Percentiles rank a stretch among this genome's conserved stretches.
Evolutionary conservation across 2,329 filamentous ascomycete species (phyloP).

Genomic region (Botrytis fabae): DNA sequence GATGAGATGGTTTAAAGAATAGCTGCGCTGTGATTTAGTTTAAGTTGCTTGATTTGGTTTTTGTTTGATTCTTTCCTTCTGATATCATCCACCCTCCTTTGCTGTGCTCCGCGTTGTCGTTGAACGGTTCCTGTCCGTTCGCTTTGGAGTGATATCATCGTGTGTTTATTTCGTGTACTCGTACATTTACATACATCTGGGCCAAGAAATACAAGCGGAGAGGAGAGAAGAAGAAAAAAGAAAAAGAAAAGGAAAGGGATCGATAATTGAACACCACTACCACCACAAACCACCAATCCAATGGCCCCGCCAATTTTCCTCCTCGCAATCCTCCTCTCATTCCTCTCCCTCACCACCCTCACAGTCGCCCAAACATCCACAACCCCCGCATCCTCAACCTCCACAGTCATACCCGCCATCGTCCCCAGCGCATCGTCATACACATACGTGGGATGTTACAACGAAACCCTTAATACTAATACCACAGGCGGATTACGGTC

Average conservation of each 20-base stretch:
- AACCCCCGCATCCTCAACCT: not conserved
- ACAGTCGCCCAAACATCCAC: not conserved
- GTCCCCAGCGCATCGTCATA: constrained; percentile 4
- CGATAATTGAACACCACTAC: not conserved
- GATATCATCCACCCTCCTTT: not conserved
- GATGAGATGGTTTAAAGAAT: not conserved
- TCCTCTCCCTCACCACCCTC: not conserved
- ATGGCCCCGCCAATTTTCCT: not conserved
- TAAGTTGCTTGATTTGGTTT: not conserved
- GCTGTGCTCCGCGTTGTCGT: not conserved
- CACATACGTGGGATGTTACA: constrained; percentile 17
- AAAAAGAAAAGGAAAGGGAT: not conserved
- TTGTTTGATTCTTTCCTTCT: not conserved
- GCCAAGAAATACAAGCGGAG: not conserved
- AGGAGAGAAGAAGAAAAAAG: not conserved
- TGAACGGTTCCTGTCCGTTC: not conserved
- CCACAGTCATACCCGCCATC: not conserved
- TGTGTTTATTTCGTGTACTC: not conserved
- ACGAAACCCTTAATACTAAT: not conserved
- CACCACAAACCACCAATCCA: not conserved
- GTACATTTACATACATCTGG: not conserved
- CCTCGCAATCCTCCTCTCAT: not conserved
- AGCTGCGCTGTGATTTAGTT: not conserved
- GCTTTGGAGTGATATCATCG: not conserved
- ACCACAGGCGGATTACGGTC: constrained; percentile 6